Base-by-base conservation (phyloP, 805 yeast species). In the Monosporozyma siamensis region DNA sequence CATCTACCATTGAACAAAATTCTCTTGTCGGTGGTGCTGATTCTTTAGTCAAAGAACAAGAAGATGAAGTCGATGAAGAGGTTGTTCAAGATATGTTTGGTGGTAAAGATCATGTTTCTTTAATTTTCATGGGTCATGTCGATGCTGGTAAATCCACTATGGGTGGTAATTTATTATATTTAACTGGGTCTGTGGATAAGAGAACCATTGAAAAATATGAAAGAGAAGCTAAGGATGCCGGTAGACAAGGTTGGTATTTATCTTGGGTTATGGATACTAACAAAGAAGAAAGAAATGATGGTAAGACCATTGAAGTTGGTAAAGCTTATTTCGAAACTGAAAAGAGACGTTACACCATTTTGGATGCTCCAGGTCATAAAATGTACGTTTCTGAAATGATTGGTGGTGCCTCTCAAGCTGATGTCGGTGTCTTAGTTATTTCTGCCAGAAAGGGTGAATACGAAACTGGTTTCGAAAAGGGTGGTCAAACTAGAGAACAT, bases 241-340 rank as follows among this genome's bases (percentile, higher is more conserved):
- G 98, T 66, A 84, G 97, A 72, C 98, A 92, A 71, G 97, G 97
- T 66, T 92, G 99, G 99, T 92, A 92, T 65, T 72, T 92, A 55
- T 89, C 97, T 7, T 92, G 98, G 98, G 94, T 92, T 55, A 89
- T 92, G 96, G 99, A 92, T 66, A 90, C 97, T 55, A 92, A 94
- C 71, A 89, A 87, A 68, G 98, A 92, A 70, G 99, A 92, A 72
- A 84, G 98, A 74, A 86, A 76, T 57, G 97, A 92, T 68, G 99
- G 99, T 73, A 92, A 92, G 72, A 92, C 99, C 51, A 94, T 92
- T 56, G 98, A 92, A 70, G 97, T 92, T 46, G 99, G 98, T 61
- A 88, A 89, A 61, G 95, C 97, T 18, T 88, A 82, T 59, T 92
- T 92, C 57, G 99, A 92, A 72, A 92, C 98, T 46, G 97, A 89